Conservation (phyloP, 106 monocot species). For the Cymbidium sinense region DNA sequence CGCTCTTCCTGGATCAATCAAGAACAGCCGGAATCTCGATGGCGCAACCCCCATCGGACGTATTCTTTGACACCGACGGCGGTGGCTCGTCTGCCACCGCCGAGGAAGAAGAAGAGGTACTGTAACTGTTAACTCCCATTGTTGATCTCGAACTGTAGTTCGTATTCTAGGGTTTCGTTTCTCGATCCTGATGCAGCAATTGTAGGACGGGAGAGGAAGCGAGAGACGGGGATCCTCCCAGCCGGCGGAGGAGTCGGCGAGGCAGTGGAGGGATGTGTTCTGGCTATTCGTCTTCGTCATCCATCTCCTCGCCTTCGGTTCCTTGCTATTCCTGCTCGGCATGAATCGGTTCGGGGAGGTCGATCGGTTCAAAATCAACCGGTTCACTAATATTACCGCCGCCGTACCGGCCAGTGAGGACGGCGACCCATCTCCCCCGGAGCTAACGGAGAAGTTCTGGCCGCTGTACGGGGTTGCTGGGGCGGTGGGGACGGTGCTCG, state of each 20-base stretch:
- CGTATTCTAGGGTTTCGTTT: neutral
- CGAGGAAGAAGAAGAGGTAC: constrained; percentile 14
- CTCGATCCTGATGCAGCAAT: neutral
- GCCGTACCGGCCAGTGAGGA: neutral
- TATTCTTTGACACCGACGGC: constrained; percentile 16
- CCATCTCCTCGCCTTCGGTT: constrained; percentile 59
- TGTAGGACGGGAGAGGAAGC: constrained; percentile 14
- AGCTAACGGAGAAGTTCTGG: constrained; percentile 89
- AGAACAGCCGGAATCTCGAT: neutral
- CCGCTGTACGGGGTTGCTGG: constrained; percentile 82
- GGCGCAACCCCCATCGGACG: neutral
- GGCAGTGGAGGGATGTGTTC: constrained; percentile 89
- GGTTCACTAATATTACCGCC: constrained; percentile 50
- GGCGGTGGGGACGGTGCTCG: constrained; percentile 50
- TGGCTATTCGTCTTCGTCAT: constrained; percentile 75
- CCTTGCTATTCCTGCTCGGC: constrained; percentile 50
- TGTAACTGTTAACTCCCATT: neutral
- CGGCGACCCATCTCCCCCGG: constrained; percentile 7
- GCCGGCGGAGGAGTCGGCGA: constrained; percentile 7
- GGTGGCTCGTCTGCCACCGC: constrained; percentile 6
- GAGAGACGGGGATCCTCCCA: constrained; percentile 18
- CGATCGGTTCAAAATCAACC: constrained; percentile 71
- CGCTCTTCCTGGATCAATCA: neutral
- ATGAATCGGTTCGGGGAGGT: constrained; percentile 59
- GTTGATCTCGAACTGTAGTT: neutral